Evolutionary conservation across 805 yeast genomes (phyloP).

Genomic region (Pichia heedii): DNA sequence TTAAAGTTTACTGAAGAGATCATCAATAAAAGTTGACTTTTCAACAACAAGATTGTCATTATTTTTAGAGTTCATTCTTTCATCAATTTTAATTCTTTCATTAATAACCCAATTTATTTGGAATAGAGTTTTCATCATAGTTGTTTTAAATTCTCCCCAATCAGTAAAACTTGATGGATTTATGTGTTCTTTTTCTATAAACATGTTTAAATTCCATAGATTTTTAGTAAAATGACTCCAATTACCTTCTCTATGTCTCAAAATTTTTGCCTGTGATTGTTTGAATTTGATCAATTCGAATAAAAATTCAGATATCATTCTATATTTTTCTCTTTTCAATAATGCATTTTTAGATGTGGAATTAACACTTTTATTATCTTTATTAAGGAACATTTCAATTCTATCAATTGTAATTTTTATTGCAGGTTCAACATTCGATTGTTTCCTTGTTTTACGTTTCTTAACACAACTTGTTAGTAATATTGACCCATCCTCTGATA

Average conservation of each 20-base stretch:
- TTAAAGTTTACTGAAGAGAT: conserved; percentile 5
- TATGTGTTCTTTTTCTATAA: conserved; percentile 7
- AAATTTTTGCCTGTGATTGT: conserved; percentile 12
- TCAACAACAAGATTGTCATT: background rate
- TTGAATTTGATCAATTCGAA: conserved; percentile 19
- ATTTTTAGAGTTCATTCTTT: background rate
- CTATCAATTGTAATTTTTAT: conserved; percentile 13
- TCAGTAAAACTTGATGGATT: background rate
- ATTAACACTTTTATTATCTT: conserved; percentile 18
- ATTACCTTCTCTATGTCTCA: conserved; percentile 20
- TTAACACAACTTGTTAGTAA: conserved; percentile 9
- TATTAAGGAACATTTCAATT: conserved; percentile 17
- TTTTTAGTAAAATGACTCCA: conserved; percentile 14
- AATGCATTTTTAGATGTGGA: conserved; percentile 19
- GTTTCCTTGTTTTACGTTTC: conserved; percentile 14
- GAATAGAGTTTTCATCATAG: conserved; percentile 8
- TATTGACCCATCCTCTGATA: background rate
- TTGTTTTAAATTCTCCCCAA: conserved; percentile 14
- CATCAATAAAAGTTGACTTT: conserved; percentile 8
- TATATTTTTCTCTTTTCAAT: conserved; percentile 19
- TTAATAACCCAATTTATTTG: conserved; percentile 8
- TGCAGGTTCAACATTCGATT: conserved; percentile 13
- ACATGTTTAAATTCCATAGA: conserved; percentile 10
- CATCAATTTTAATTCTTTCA: conserved; percentile 8
- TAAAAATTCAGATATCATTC: conserved; percentile 20